phyloP scores from a whole-genome alignment of 116 monocot genomes.

The Trichopus zeylanicus region DNA sequence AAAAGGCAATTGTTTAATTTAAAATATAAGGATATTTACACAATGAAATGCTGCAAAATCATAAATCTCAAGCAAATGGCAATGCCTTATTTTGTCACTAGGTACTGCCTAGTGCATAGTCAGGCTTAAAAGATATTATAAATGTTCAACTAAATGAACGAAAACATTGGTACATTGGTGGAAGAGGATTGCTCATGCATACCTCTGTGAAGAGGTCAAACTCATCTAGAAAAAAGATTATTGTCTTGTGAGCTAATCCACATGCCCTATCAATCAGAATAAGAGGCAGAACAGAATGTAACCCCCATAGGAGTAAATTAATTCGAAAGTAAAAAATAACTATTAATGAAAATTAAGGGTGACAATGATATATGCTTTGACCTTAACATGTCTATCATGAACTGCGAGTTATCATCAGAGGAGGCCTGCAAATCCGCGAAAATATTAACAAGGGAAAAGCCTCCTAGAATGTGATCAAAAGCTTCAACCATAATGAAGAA shows the following conservation, averaged over 20 bases:
- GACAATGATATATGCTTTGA: slow-evolving; percentile 8
- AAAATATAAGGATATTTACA: no score
- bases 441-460: not conserved
- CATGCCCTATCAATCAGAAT: slow-evolving; percentile 48
- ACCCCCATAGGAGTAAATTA: not conserved
- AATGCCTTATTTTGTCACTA: no score
- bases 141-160: no score
- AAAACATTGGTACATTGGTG: not conserved
- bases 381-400: slow-evolving; percentile 83
- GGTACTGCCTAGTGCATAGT: no score
- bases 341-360: not conserved
- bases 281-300: not conserved
- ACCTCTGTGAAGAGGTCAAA: slow-evolving; percentile 97
- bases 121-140: no score
- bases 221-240: slow-evolving; percentile 73
- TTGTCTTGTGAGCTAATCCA: slow-evolving; percentile 85
- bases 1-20: no score
- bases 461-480: not conserved
- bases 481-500: not conserved
- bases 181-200: not conserved
- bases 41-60: no score
- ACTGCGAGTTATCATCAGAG: slow-evolving; percentile 86
- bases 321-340: not conserved
- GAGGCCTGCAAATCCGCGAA: slow-evolving; percentile 46
- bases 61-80: no score